These are phyloP conservation scores for Aureobasidium namibiae DNA, from an alignment of 2,329 filamentous ascomycete species.

Conservation along the genomic window DNA sequence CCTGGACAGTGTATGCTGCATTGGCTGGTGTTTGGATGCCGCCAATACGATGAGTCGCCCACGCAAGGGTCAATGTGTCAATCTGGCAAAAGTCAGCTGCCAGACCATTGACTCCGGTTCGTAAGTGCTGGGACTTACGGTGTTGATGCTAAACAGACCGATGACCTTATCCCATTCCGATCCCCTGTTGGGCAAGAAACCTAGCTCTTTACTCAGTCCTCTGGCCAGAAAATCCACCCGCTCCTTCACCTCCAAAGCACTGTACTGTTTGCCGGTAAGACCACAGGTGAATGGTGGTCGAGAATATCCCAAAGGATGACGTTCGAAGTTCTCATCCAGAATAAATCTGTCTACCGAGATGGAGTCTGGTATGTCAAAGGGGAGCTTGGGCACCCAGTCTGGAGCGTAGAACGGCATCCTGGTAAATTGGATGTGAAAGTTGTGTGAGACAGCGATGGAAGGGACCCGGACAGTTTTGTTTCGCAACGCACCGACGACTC, in stretches of 20 bases:
- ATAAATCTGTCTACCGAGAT: constrained; percentile 72
- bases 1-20: constrained; percentile 60
- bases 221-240: constrained; percentile 61
- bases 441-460: background rate
- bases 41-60: constrained; percentile 66
- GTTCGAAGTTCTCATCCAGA: constrained; percentile 61
- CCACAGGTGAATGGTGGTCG: constrained; percentile 70
- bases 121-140: constrained; percentile 41
- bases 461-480: background rate
- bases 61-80: constrained; percentile 64
- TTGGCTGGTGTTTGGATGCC: constrained; percentile 69
- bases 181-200: constrained; percentile 60
- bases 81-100: constrained; percentile 40
- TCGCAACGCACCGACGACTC: background rate
- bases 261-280: constrained; percentile 60
- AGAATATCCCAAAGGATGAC: constrained; percentile 54
- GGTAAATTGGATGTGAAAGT: background rate
- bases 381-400: constrained; percentile 52
- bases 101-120: background rate
- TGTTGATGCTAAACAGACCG: constrained; percentile 71
- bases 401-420: constrained; percentile 51
- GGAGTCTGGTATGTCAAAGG: constrained; percentile 62
- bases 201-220: constrained; percentile 61
- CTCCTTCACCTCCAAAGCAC: constrained; percentile 53
- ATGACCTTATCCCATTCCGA: constrained; percentile 77